Evolutionary conservation across 768 basidiomycete genomes (phyloP).

Genomic region (Trametes elegans): DNA sequence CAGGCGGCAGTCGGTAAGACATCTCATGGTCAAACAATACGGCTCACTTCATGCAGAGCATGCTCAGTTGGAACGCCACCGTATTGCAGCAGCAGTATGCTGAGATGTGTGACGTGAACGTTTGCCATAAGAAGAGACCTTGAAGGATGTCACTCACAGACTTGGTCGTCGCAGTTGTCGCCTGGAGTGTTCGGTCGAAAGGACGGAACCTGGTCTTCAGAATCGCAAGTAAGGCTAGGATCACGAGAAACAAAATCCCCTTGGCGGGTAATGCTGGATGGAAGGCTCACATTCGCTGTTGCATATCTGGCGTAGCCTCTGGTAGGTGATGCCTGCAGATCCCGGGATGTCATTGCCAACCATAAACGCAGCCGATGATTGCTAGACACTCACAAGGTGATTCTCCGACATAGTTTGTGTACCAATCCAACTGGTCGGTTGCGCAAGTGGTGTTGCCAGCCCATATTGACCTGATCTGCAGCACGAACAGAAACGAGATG

Average conservation of each 20-base stretch:
- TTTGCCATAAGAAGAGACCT: background rate
- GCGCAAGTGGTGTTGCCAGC: conserved; percentile 15
- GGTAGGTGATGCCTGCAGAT: conserved; percentile 18
- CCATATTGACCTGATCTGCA: background rate
- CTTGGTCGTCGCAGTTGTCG: conserved; percentile 9
- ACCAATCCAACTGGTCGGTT: conserved; percentile 17
- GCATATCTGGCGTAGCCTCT: conserved; percentile 20
- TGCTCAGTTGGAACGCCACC: conserved; percentile 6
- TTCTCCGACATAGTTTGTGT: conserved; percentile 15
- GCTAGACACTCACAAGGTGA: conserved; percentile 11
- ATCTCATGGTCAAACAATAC: background rate
- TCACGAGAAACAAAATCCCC: background rate
- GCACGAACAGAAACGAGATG: background rate
- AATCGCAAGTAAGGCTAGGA: no score
- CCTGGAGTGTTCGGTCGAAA: background rate
- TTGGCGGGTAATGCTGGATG: no score
- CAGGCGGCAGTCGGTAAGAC: no score
- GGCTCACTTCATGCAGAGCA: conserved; percentile 12
- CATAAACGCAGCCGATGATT: no score
- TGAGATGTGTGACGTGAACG: background rate
- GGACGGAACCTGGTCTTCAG: background rate
- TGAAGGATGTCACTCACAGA: background rate
- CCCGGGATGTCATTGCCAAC: background rate
- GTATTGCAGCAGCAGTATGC: conserved; percentile 13
- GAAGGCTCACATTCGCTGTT: conserved; percentile 16